These are phyloP conservation scores for Penicillium canescens DNA, from an alignment of 495 filamentous ascomycete genomes.

Conservation along the genomic window DNA sequence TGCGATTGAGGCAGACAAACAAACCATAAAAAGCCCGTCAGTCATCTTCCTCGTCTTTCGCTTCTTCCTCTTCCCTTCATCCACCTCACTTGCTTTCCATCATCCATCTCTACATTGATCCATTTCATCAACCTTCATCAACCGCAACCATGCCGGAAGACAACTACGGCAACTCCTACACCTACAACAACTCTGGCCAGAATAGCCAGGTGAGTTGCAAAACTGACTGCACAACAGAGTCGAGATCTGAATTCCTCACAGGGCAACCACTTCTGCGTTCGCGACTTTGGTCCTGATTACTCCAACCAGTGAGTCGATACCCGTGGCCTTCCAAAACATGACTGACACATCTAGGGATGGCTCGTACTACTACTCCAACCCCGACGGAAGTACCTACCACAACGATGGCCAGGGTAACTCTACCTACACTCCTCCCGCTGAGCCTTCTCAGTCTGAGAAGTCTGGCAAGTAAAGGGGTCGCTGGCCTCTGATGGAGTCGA, in stretches of 20 bases:
- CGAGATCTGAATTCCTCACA: conserved; percentile 1
- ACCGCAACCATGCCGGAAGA: conserved; percentile 10
- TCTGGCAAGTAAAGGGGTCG: not conserved
- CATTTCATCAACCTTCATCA: not conserved
- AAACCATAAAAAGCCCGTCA: too few species aligned
- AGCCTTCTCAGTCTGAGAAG: not conserved
- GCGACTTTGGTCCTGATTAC: conserved; percentile 42
- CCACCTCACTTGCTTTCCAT: too few species aligned
- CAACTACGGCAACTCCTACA: conserved; percentile 18
- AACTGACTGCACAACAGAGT: not conserved
- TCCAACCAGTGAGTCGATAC: conserved; percentile 31
- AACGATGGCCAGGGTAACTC: conserved; percentile 34
- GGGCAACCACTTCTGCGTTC: conserved; percentile 42
- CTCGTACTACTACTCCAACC: conserved; percentile 45
- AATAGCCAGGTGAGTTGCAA: conserved; percentile 31
- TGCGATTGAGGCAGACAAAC: too few species aligned
- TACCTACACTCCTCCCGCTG: conserved; percentile 25
- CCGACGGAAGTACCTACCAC: conserved; percentile 41
- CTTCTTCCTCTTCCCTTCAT: too few species aligned
- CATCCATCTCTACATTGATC: too few species aligned
- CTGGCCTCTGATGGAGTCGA: too few species aligned
- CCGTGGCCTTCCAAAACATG: not conserved
- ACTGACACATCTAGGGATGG: conserved; percentile 21
- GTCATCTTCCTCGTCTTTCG: too few species aligned
- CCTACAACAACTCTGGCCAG: conserved; percentile 33